Evolutionary conservation across 768 basidiomycete genomes (phyloP).

Genomic region (Leccinum aurantiacum): DNA sequence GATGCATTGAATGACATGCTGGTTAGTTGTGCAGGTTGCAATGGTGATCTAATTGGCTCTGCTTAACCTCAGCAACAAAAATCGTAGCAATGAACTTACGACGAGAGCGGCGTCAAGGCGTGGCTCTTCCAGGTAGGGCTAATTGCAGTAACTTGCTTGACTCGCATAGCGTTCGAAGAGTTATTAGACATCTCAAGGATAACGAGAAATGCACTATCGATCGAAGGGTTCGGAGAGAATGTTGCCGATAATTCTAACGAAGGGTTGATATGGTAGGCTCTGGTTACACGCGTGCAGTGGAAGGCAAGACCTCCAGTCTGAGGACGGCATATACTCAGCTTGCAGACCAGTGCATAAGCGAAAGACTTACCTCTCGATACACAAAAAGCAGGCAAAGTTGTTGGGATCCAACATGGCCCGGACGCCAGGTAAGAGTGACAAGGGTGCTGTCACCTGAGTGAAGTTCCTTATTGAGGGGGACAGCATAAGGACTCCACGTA

Average conservation of each 20-base stretch:
- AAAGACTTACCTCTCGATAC: constrained; percentile 55
- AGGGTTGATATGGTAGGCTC: constrained; percentile 58
- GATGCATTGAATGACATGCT: constrained; percentile 44
- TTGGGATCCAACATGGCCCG: constrained; percentile 44
- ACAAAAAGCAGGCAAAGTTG: constrained; percentile 64
- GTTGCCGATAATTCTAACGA: constrained; percentile 54
- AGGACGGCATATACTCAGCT: constrained; percentile 6
- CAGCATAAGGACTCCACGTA: constrained; percentile 43
- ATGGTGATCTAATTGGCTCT: constrained; percentile 35
- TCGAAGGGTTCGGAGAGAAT: constrained; percentile 50
- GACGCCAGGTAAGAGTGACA: constrained; percentile 56
- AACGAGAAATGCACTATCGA: constrained; percentile 51
- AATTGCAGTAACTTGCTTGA: constrained; percentile 61
- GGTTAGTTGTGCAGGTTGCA: constrained; percentile 51
- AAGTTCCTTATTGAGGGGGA: constrained; percentile 44
- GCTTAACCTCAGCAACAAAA: constrained; percentile 7
- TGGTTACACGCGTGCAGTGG: constrained; percentile 54
- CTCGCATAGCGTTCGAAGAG: constrained; percentile 38
- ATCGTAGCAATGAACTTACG: constrained; percentile 40
- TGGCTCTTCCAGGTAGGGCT: constrained; percentile 70
- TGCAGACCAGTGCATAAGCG: background rate
- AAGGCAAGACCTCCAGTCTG: constrained; percentile 54
- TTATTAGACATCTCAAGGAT: constrained; percentile 58
- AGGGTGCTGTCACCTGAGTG: constrained; percentile 49
- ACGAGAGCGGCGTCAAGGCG: constrained; percentile 34